Evolutionary conservation across 345 rosid genomes (phyloP).

Genomic region (Atalantia buxifolia): DNA sequence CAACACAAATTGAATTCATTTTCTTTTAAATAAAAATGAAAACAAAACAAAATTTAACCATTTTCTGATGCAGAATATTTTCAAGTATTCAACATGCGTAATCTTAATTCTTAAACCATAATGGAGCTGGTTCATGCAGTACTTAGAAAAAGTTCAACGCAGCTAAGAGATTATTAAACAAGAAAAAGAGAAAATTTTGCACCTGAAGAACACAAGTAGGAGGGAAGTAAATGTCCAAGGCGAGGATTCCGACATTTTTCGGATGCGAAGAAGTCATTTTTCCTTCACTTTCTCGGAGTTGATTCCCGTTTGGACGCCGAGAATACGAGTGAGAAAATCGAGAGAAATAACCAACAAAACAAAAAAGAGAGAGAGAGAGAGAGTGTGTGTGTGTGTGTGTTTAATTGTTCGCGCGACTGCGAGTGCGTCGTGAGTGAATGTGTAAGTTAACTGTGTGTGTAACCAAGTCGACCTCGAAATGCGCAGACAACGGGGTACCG

Average conservation of each 20-base stretch:
- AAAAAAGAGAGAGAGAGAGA: too few relatives aligned
- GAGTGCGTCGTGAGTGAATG: neutral
- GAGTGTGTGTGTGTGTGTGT: too few relatives aligned
- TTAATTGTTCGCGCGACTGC: too few relatives aligned
- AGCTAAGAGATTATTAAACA: neutral
- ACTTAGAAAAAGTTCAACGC: neutral
- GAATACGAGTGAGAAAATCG: neutral
- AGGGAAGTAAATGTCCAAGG: conserved; percentile 9
- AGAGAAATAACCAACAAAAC: too few relatives aligned
- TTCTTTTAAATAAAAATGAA: too few relatives aligned
- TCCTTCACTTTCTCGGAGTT: neutral
- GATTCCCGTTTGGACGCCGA: neutral
- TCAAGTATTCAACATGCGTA: neutral
- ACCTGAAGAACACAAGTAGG: conserved; percentile 4
- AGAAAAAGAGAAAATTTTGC: neutral
- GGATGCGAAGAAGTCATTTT: conserved; percentile 4
- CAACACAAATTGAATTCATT: too few relatives aligned
- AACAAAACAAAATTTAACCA: neutral
- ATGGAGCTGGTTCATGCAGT: neutral
- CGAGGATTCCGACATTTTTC: conserved; percentile 10
- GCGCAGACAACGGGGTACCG: neutral
- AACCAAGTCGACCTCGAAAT: neutral
- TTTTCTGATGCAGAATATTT: neutral
- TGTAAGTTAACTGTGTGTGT: neutral
- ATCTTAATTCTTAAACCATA: neutral